These are phyloP conservation scores for Wickerhamiella spandovensis DNA, from an alignment of 805 yeast species.

Conservation along the genomic window DNA sequence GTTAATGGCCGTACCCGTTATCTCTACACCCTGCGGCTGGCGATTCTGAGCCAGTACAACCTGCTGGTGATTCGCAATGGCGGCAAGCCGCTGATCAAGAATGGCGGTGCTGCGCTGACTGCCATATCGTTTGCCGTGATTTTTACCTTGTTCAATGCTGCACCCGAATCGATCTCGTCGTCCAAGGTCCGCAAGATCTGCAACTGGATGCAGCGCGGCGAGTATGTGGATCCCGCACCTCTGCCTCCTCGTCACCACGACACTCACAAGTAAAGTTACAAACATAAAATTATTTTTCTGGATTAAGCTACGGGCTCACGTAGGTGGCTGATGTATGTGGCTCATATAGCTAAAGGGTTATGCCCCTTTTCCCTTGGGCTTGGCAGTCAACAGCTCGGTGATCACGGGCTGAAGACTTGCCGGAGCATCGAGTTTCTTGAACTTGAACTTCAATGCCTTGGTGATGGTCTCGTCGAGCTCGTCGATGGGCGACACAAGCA, in stretches of 20 bases:
- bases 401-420: background rate
- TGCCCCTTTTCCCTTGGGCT: background rate
- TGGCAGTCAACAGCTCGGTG: background rate
- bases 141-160: slow-evolving; percentile 9
- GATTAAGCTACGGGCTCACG: too few relatives aligned
- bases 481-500: background rate
- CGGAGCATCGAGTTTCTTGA: background rate
- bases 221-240: slow-evolving; percentile 16
- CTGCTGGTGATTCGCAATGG: slow-evolving; percentile 17
- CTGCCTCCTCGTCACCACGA: background rate
- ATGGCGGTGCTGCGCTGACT: slow-evolving; percentile 24
- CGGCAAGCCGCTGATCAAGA: slow-evolving; percentile 18
- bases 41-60: slow-evolving; percentile 27
- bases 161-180: slow-evolving; percentile 15
- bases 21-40: slow-evolving; percentile 26
- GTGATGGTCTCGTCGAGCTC: background rate
- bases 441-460: background rate
- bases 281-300: background rate
- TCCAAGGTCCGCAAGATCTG: slow-evolving; percentile 20
- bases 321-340: too few relatives aligned
- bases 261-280: too few relatives aligned
- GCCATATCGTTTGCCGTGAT: slow-evolving; percentile 21
- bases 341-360: too few relatives aligned
- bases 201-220: slow-evolving; percentile 22
- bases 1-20: slow-evolving; percentile 23